Base-by-base conservation (phyloP, 23 red algal genomes). In the Gracilaria caudata region DNA sequence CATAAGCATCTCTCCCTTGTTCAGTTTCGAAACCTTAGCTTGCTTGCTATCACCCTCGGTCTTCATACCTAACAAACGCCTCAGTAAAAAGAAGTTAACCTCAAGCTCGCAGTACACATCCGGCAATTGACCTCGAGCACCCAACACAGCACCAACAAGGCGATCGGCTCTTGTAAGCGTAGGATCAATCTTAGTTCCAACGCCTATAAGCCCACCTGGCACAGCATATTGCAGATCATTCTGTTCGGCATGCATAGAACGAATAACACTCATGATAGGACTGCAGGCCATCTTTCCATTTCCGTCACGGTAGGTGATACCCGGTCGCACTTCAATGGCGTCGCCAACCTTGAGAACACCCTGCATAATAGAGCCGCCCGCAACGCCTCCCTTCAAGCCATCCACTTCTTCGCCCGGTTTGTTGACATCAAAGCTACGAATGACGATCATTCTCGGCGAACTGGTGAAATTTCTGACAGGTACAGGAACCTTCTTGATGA, bases 341-440 rank as follows among this genome's bases (percentile, higher is more conserved):
- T 99, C 93, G 58, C 97, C 97, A 20, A 95, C 93, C 47, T 79
- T 59, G n/a, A 99, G 78, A 32, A 99, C 93, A 47, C 97, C 97
- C 57, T 94, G 97, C 94, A 94, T 95, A 80, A 99, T 99, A 30
- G 93, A 95, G 54, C 97, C 97, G 26, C 97, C 97, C 1, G 97
- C 97, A 64, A 99, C 93, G 43, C 97, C 97, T 32, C 97, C 97
- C 64, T 94, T 94, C 26, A 99, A 75, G 35, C 92, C 86, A 36
- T 93, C 83, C 37, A 99, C 97, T 51, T 95, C 97, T 68, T 99
- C 97, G 19, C 97, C 97, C 2, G 97, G 97, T 58, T 94, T 93
- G 92, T 99, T 99, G 33, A 99, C 97, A 73, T 99, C 97, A 92
- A 99, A 99, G 34, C 87, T 93, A 36, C 97, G 88, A 71, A 99